Percentiles rank a stretch among this genome's conserved stretches.
Conservation (phyloP, 2,329 filamentous ascomycete genomes). For the Verticillium tricorpus region DNA sequence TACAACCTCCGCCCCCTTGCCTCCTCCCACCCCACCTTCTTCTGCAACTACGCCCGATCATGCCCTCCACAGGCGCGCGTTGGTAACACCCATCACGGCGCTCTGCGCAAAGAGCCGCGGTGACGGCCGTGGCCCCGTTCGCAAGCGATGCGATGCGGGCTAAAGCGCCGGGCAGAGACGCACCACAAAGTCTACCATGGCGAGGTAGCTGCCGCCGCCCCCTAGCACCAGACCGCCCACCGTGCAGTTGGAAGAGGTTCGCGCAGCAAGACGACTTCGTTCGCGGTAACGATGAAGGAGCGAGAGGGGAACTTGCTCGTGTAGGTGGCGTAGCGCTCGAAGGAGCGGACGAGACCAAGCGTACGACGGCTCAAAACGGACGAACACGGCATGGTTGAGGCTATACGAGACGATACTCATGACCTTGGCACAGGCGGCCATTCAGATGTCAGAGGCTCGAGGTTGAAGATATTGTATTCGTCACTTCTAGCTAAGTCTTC, state of each 20-base stretch:
- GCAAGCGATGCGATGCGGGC: neutral
- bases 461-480: too few species aligned
- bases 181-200: neutral
- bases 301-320: neutral
- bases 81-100: neutral
- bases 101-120: neutral
- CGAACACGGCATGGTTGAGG: neutral
- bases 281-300: neutral
- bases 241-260: neutral
- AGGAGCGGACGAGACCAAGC: neutral
- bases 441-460: neutral
- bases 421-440: neutral
- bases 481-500: too few species aligned
- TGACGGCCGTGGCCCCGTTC: neutral
- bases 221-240: neutral
- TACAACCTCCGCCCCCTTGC: too few species aligned
- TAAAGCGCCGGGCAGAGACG: neutral
- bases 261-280: neutral
- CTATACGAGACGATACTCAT: neutral
- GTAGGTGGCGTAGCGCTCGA: neutral
- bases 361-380: neutral
- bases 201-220: neutral
- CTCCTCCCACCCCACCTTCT: too few species aligned
- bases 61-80: too few species aligned
- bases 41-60: too few species aligned